phyloP scores from a whole-genome alignment of 805 yeast species.

The Saccharomycopsis synnaedendra region DNA sequence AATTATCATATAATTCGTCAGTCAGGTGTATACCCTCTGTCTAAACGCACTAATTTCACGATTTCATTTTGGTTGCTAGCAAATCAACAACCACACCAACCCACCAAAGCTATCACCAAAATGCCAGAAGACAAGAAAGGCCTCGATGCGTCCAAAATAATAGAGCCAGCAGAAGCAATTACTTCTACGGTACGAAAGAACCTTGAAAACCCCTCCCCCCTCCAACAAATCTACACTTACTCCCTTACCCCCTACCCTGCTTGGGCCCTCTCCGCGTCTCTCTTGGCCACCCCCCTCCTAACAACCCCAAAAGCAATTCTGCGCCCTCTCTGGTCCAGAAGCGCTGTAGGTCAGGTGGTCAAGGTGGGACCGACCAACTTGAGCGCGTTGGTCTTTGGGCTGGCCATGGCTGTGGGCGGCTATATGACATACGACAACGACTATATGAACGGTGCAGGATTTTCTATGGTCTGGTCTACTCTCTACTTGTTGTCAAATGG shows the following conservation, averaged over 20 bases:
- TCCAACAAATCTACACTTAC: constrained; percentile 19
- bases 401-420: constrained; percentile 54
- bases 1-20: no score
- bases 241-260: constrained; percentile 38
- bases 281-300: constrained; percentile 28
- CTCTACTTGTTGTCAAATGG: constrained; percentile 67
- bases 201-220: background rate
- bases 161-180: background rate
- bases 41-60: background rate
- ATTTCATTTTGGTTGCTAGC: background rate
- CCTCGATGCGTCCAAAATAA: background rate
- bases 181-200: background rate
- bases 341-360: constrained; percentile 7
- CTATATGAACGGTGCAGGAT: constrained; percentile 68
- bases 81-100: background rate
- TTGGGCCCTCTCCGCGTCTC: constrained; percentile 27
- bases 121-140: background rate
- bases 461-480: constrained; percentile 70
- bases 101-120: background rate
- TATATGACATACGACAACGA: constrained; percentile 74
- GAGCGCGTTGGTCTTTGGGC: constrained; percentile 45
- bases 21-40: no score
- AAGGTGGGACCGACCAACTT: constrained; percentile 26
- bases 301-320: constrained; percentile 22
- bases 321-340: constrained; percentile 37